Conservation (phyloP, 2,329 filamentous ascomycete species). For the Beauveria asiatica region DNA sequence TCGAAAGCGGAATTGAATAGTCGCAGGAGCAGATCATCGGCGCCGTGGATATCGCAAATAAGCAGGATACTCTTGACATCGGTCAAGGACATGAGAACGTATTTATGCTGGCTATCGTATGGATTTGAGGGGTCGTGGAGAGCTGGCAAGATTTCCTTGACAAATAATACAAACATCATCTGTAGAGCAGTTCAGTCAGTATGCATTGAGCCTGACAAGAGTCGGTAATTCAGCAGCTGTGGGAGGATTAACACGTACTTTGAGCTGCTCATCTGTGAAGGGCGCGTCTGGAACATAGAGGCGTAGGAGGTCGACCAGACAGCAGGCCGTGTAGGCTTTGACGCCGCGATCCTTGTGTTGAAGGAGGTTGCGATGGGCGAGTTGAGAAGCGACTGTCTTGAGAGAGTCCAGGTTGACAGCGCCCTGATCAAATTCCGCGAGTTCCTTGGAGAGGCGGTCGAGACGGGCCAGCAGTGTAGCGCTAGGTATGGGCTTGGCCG, state of each 20-base stretch:
- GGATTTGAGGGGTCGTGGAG: constrained; percentile 79
- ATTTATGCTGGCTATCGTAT: constrained; percentile 89
- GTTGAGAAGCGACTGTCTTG: constrained; percentile 71
- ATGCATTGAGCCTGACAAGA: neutral
- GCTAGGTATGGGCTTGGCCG: constrained; percentile 80
- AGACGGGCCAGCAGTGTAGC: constrained; percentile 75
- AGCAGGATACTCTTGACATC: constrained; percentile 93
- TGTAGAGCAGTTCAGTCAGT: constrained; percentile 29
- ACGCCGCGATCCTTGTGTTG: constrained; percentile 91
- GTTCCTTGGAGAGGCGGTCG: constrained; percentile 71
- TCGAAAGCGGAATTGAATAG: constrained; percentile 90
- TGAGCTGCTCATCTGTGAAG: constrained; percentile 81
- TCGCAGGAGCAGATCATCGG: constrained; percentile 68
- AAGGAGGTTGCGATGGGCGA: constrained; percentile 73
- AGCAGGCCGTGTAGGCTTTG: constrained; percentile 79
- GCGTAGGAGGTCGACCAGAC: constrained; percentile 85
- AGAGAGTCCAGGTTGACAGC: constrained; percentile 77
- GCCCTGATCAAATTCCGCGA: constrained; percentile 81
- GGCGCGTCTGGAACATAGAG: constrained; percentile 92
- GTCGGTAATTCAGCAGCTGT: neutral
- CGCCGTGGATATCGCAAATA: constrained; percentile 75
- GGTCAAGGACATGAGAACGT: constrained; percentile 78
- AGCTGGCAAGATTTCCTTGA: constrained; percentile 73
- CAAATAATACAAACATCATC: constrained; percentile 90
- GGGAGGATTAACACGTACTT: constrained; percentile 38